These are phyloP conservation scores for Linum trigynum DNA, from an alignment of 345 rosid genomes.

Conservation along the genomic window DNA sequence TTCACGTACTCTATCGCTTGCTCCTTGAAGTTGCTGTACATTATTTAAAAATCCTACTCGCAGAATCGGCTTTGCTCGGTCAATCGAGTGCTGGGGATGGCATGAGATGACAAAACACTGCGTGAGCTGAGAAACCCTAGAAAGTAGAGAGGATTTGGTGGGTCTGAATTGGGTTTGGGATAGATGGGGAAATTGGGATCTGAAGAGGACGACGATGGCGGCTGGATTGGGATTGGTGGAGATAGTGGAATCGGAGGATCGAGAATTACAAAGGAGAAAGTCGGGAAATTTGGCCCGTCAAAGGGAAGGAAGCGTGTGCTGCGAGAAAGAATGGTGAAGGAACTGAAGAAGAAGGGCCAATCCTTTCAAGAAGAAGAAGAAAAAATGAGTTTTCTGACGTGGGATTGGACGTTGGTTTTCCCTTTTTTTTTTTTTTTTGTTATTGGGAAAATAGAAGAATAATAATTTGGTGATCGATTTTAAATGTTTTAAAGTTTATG, in stretches of 20 bases:
- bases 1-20: conserved; percentile 91
- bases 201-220: no score
- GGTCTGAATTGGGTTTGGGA: neutral
- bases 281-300: neutral
- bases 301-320: neutral
- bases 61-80: neutral
- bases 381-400: no score
- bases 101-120: no score
- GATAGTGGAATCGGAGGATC: neutral
- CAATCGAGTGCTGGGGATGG: neutral
- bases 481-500: no score
- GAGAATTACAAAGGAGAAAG: neutral
- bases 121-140: neutral
- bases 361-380: neutral
- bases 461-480: no score
- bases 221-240: neutral
- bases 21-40: conserved; percentile 96
- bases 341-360: neutral
- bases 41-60: conserved; percentile 9
- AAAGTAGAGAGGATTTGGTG: neutral
- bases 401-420: no score
- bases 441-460: no score
- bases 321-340: neutral
- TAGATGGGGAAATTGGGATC: neutral
- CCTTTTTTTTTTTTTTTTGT: no score